These are phyloP conservation scores for Cerrena zonata DNA, from an alignment of 1,284 basidiomycete genomes.

Conservation along the genomic window DNA sequence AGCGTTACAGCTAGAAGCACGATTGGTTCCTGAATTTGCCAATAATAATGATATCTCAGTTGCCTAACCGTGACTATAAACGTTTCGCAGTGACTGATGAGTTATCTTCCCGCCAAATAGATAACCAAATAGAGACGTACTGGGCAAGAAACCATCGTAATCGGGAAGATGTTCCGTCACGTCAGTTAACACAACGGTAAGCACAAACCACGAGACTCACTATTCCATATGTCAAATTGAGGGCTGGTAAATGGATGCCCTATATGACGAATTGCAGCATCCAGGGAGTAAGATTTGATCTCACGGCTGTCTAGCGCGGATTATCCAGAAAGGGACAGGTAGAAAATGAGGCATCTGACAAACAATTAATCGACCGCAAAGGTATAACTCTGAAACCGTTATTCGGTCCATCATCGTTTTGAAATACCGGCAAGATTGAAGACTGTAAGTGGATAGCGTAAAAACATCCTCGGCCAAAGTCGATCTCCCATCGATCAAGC, in stretches of 20 bases:
- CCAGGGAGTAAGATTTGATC: slow-evolving; percentile 1
- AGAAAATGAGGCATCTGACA: background rate
- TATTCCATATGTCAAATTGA: background rate
- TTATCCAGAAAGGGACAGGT: background rate
- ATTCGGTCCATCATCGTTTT: background rate
- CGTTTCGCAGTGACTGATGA: background rate
- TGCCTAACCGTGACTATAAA: too few species aligned
- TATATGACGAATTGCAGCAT: background rate
- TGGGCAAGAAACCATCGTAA: background rate
- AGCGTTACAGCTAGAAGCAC: slow-evolving; percentile 1
- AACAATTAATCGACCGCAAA: background rate
- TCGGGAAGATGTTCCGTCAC: background rate
- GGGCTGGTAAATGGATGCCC: slow-evolving; percentile 1
- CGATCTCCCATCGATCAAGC: slow-evolving; percentile 5
- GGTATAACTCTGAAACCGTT: background rate
- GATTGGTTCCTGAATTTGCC: background rate
- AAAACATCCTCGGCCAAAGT: background rate
- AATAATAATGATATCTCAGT: too few species aligned
- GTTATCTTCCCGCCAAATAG: background rate
- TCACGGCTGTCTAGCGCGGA: slow-evolving; percentile 6
- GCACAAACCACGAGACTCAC: slow-evolving; percentile 5
- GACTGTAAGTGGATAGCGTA: background rate
- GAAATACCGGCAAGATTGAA: background rate
- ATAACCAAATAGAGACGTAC: background rate
- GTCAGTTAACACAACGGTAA: background rate